Percentiles rank a stretch among this genome's conserved stretches.
Evolutionary conservation across 305 asterid genomes (phyloP).

Genomic region (Salvia sclarea): DNA sequence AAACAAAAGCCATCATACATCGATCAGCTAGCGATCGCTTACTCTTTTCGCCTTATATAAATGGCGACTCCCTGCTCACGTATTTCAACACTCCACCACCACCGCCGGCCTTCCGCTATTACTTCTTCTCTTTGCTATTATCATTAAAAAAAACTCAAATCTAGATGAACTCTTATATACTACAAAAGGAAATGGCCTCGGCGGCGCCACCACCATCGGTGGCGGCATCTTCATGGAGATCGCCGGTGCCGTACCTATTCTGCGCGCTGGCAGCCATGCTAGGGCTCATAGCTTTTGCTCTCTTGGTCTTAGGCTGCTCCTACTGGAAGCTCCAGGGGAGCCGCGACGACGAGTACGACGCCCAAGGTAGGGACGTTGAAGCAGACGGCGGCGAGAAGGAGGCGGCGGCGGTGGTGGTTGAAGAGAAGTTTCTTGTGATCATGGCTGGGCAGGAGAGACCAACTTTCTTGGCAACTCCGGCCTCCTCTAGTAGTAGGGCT

Average conservation of each 20-base stretch:
- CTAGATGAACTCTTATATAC: not conserved
- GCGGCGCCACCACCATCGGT: not conserved
- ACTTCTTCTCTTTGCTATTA: not conserved
- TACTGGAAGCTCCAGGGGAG: conserved; percentile 46
- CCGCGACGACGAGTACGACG: not conserved
- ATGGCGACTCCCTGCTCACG: not conserved
- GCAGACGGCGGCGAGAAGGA: conserved; percentile 30
- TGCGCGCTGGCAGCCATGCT: conserved; percentile 60
- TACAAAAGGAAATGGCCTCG: conserved; percentile 22
- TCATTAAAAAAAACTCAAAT: too few species aligned
- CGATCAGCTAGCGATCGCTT: not conserved
- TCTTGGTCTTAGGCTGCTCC: conserved; percentile 49
- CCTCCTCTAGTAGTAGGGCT: conserved; percentile 25
- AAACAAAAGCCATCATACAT: not conserved
- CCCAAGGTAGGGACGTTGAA: conserved; percentile 32
- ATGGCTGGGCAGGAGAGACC: conserved; percentile 57
- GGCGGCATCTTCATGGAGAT: conserved; percentile 40
- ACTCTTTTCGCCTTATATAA: conserved; percentile 11
- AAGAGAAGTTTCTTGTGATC: conserved; percentile 51
- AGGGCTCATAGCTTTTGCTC: conserved; percentile 54
- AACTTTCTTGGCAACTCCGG: conserved; percentile 52
- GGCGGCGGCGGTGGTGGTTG: conserved; percentile 29
- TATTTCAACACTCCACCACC: conserved; percentile 3
- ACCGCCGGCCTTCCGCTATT: not conserved
- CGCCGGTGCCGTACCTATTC: conserved; percentile 62